Evolutionary conservation across 495 filamentous ascomycete genomes (phyloP), one percentile per base, ranked within the genome.

Genomic region (Patellaria atrata): DNA sequence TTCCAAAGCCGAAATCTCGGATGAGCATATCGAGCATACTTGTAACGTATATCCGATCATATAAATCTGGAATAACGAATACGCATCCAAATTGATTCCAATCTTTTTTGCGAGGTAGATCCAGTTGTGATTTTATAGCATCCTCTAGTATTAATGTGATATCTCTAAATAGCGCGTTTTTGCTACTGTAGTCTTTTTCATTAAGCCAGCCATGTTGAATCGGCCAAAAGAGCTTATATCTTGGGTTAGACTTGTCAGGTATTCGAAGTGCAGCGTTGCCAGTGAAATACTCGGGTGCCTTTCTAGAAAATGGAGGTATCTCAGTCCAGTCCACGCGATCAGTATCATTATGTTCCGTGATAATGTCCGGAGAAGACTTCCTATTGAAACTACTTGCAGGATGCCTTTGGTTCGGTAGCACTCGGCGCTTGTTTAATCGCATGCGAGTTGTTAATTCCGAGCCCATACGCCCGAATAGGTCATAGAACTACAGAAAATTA

Each of bases 311-410:
- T 7, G 50, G 36, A 1, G 64, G 61, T n/a, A 91, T 60, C 38
- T 94, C 85, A 1, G 89, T 97, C 89, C 89, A 97, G 30, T 96
- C 91, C 17, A 94, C 73, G 28, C 87, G 75, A 41, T 85, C 60
- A 0, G 85, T 78, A 47, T 97, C 89, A 47, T 94, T 96, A 55
- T 97, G 89, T 46, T 87, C 81, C 2, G 78, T 73, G 27, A 97
- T 96, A 16, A 67, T 71, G 41, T 94, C 87, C 5, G 84, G 76
- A 12, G 73, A 68, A 0, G 71, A 79, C 23, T 79, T 69, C 23
- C 80, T 70, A 53, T 97, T 97, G 60, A 77, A 94, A 52, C 91
- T 94, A 35, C 87, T 68, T 2, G 91, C 84, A 43, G 92, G 63
- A 41, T 96, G 89, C 51, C 92, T 93, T 0, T 86, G 91, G 56